Evolutionary conservation across 805 yeast genomes (phyloP).

Genomic region (Cyberlindnera saturnus): DNA sequence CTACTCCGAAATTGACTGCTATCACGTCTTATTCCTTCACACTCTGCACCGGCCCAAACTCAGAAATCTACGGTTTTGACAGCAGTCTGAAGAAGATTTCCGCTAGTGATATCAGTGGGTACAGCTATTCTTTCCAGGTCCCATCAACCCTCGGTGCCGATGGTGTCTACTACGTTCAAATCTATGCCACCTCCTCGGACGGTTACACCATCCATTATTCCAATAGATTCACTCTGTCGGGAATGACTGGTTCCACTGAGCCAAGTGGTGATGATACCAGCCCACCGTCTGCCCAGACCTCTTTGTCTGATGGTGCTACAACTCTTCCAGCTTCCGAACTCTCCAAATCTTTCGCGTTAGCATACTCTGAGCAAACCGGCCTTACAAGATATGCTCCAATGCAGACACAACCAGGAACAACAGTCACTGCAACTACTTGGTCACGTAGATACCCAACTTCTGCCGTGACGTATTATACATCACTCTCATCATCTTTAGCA

Average conservation of each 20-base stretch:
- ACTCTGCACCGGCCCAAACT: conserved; percentile 68
- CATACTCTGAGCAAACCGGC: conserved; percentile 80
- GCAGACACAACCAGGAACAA: conserved; percentile 82
- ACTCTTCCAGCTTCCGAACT: conserved; percentile 31
- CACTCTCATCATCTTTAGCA: conserved; percentile 27
- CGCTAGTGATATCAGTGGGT: conserved; percentile 26
- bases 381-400: conserved; percentile 79
- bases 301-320: conserved; percentile 32
- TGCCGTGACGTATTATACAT: conserved; percentile 53
- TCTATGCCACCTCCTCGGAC: conserved; percentile 38
- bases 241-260: conserved; percentile 60
- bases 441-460: conserved; percentile 63
- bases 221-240: conserved; percentile 55
- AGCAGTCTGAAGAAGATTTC: conserved; percentile 24
- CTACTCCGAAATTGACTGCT: conserved; percentile 38
- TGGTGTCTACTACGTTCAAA: conserved; percentile 73
- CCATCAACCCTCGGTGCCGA: conserved; percentile 42
- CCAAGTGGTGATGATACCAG: conserved; percentile 37
- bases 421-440: conserved; percentile 61
- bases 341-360: conserved; percentile 52
- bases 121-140: conserved; percentile 35
- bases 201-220: conserved; percentile 62
- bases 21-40: conserved; percentile 42
- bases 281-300: conserved; percentile 37
- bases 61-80: conserved; percentile 36